phyloP scores from a whole-genome alignment of 2,329 filamentous ascomycete genomes.

The Pseudonectria foliicola region DNA sequence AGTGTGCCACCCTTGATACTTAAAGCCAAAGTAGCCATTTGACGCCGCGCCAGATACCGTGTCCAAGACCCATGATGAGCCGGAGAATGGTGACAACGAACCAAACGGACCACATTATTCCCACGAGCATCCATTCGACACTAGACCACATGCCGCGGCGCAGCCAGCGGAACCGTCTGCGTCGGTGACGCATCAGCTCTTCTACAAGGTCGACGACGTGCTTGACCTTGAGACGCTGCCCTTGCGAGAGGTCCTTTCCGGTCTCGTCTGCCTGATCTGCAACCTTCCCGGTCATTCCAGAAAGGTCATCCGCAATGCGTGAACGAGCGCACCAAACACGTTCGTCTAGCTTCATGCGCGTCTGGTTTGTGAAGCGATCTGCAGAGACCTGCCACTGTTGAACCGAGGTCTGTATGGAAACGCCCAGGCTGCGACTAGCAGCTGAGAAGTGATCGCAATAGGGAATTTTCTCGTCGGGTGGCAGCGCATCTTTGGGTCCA shows the following conservation, averaged over 20 bases:
- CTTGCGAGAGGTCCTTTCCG: conserved; percentile 65
- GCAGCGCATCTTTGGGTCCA: conserved; percentile 26
- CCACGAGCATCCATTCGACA: conserved; percentile 82
- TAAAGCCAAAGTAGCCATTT: conserved; percentile 80
- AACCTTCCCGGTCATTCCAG: conserved; percentile 55
- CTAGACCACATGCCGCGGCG: conserved; percentile 70
- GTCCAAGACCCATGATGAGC: conserved; percentile 55
- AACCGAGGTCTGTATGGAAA: conserved; percentile 39
- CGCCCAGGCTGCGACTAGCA: conserved; percentile 44
- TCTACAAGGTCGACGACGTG: conserved; percentile 72
- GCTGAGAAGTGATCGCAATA: conserved; percentile 42
- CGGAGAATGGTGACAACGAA: conserved; percentile 74
- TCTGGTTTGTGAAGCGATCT: conserved; percentile 49
- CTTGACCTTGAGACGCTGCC: conserved; percentile 74
- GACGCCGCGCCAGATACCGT: conserved; percentile 51
- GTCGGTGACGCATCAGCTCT: conserved; percentile 63
- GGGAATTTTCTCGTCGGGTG: conserved; percentile 29
- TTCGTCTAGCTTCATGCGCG: conserved; percentile 45
- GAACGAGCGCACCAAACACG: conserved; percentile 41
- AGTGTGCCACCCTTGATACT: too few species aligned
- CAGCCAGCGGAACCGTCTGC: conserved; percentile 63
- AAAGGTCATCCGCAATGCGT: conserved; percentile 45
- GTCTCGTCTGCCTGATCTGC: conserved; percentile 77
- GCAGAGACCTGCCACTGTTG: conserved; percentile 54
- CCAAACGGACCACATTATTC: conserved; percentile 93